Base-by-base conservation (phyloP, 2,329 filamentous ascomycete genomes). In the Elsinoe ampelina region DNA sequence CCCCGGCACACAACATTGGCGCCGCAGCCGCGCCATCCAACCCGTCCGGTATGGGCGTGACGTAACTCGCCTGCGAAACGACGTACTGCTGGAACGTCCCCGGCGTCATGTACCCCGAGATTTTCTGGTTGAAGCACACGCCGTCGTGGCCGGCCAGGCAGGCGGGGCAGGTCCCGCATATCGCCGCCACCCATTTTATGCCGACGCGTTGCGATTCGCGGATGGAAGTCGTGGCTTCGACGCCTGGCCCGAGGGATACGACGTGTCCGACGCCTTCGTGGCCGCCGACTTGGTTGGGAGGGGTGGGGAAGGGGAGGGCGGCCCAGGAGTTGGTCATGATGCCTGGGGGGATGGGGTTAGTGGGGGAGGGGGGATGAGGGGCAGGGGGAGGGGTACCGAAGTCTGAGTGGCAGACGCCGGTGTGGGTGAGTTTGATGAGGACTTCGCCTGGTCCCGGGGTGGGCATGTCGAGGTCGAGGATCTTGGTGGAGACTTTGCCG, bases 61-160 rank as follows among this genome's bases (percentile, higher is more conserved):
- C 84, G 66, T 87, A 87, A 69, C 79, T 78, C 2, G 83, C 83
- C 8, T 82, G 81, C 0, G 77, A 79, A 13, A 85, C 66, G 15
- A 79, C 78, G 64, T 86, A 87, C 38, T 61, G 82, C 66, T 87
- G 84, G 66, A 87, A 87, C n/a, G 84, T 87, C 36, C 84, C 84
- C 0, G 84, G 84, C 0, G 78, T 81, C 66, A 81, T 85, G 70
- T 86, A 87, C 4, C 84, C 84, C 0, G 79, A 83, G 50, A 87
- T 63, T 64, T 79, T 80, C 58, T 75, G 73, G 41, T 80, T 77
- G 61, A 75, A 71, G 68, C 81, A 84, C 38, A 75, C 68, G 8
- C 75, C 79, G 60, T 83, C 82, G 20, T 74, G 70, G 42, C 78
- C 79, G 11, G 73, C 73, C 55, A 78, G 71, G 65, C 81, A 85